These are phyloP conservation scores for Sporothrix globosa DNA, from an alignment of 2,329 filamentous ascomycete species.

Conservation along the genomic window DNA sequence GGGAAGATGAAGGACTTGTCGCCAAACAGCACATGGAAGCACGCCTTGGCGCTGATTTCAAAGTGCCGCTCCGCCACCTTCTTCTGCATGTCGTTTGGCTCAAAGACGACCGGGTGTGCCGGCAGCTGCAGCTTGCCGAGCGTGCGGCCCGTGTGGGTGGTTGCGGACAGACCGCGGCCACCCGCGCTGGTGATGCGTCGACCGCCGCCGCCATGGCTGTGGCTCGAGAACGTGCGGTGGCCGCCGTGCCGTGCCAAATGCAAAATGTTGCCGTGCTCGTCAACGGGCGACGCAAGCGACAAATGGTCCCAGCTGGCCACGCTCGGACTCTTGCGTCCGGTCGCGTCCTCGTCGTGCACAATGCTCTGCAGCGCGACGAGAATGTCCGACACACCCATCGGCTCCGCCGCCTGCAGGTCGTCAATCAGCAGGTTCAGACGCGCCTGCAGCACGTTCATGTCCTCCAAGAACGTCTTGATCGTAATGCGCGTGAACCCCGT, in stretches of 20 bases:
- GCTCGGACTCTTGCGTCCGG: conserved; percentile 67
- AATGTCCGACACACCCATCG: conserved; percentile 68
- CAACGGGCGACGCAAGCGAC: conserved; percentile 52
- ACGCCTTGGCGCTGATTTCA: conserved; percentile 87
- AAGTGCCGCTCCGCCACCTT: conserved; percentile 79
- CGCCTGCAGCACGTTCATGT: conserved; percentile 77
- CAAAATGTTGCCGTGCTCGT: conserved; percentile 57
- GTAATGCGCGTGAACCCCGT: conserved; percentile 74
- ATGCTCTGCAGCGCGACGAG: conserved; percentile 74
- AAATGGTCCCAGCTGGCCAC: conserved; percentile 88
- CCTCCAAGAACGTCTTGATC: conserved; percentile 91
- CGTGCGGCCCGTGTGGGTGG: conserved; percentile 41
- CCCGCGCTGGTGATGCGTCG: conserved; percentile 18
- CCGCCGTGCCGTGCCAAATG: conserved; percentile 49
- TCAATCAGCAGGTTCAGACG: conserved; percentile 85
- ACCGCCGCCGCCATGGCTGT: not conserved
- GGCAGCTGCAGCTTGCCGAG: conserved; percentile 80
- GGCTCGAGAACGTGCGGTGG: conserved; percentile 40
- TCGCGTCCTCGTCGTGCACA: conserved; percentile 63
- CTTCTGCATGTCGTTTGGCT: conserved; percentile 78
- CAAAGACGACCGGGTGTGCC: conserved; percentile 76
- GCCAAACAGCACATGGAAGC: conserved; percentile 95
- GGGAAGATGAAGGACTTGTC: conserved; percentile 96
- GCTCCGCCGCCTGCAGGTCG: conserved; percentile 73
- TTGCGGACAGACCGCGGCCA: not conserved